Percentiles rank a stretch among this genome's conserved stretches.
These are phyloP conservation scores for Pulicaria dysenterica DNA, from an alignment of 129 eudicot species.

Conservation along the genomic window DNA sequence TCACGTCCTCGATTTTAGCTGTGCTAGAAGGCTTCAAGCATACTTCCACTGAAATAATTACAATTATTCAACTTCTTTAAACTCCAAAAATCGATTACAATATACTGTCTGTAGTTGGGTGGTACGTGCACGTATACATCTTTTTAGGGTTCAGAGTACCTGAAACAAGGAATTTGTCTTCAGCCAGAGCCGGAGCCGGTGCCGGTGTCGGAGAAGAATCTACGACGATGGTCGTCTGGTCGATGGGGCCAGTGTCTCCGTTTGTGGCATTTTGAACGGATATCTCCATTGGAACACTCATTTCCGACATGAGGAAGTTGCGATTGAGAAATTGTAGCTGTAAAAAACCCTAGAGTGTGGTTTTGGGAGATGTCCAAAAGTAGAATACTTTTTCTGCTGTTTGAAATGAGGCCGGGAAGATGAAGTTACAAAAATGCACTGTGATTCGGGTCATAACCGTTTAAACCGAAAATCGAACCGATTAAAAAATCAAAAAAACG, in stretches of 20 bases:
- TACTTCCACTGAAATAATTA: conserved; percentile 72
- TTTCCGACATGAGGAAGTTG: conserved; percentile 27
- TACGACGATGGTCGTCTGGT: conserved; percentile 35
- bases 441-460: no score
- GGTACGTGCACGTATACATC: neutral
- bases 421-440: conserved; percentile 4
- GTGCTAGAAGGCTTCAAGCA: conserved; percentile 86
- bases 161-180: conserved; percentile 68
- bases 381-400: conserved; percentile 18
- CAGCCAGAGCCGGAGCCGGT: conserved; percentile 39
- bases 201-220: conserved; percentile 44
- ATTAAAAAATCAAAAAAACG: no score
- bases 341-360: conserved; percentile 47
- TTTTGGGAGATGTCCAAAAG: conserved; percentile 20
- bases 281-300: conserved; percentile 85
- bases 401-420: conserved; percentile 68
- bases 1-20: conserved; percentile 65
- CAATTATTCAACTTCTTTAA: conserved; percentile 17
- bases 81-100: neutral
- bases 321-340: conserved; percentile 23
- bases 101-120: neutral
- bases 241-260: conserved; percentile 24
- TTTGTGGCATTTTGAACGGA: conserved; percentile 45
- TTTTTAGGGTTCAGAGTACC: conserved; percentile 37
- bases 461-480: no score